These are phyloP conservation scores for Solanum etuberosum DNA, from an alignment of 257 asterid genomes.

Conservation along the genomic window DNA sequence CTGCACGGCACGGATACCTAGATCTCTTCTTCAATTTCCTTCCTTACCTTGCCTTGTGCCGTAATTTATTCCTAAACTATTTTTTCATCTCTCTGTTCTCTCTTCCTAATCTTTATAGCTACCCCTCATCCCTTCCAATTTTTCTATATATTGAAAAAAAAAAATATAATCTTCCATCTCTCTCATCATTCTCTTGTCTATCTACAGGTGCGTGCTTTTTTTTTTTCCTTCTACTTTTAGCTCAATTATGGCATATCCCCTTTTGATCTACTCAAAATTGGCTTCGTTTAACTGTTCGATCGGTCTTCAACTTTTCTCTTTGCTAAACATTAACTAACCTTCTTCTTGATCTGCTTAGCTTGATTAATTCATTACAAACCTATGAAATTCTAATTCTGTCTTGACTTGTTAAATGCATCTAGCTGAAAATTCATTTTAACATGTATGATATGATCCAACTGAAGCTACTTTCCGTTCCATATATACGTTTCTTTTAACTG, in stretches of 20 bases:
- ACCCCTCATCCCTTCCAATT: not conserved
- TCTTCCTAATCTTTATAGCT: slow-evolving; percentile 8
- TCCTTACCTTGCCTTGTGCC: slow-evolving; percentile 39
- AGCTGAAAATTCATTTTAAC: not conserved
- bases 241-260: not conserved
- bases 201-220: slow-evolving; percentile 21
- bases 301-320: slow-evolving; percentile 19
- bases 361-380: not conserved
- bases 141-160: not conserved
- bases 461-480: slow-evolving; percentile 4
- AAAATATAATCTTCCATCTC: not conserved
- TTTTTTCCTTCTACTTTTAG: not conserved
- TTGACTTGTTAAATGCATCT: slow-evolving; percentile 31
- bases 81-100: slow-evolving; percentile 8
- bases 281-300: slow-evolving; percentile 21
- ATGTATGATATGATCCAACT: not conserved
- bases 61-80: slow-evolving; percentile 53
- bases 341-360: slow-evolving; percentile 19
- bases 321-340: slow-evolving; percentile 10
- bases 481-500: slow-evolving; percentile 1
- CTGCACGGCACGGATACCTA: slow-evolving; percentile 95
- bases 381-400: not conserved
- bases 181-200: slow-evolving; percentile 7
- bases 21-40: slow-evolving; percentile 69
- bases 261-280: slow-evolving; percentile 23